Evolutionary conservation across 2,329 filamentous ascomycete species (phyloP).

Genomic region (Cyanodermella asteris): DNA sequence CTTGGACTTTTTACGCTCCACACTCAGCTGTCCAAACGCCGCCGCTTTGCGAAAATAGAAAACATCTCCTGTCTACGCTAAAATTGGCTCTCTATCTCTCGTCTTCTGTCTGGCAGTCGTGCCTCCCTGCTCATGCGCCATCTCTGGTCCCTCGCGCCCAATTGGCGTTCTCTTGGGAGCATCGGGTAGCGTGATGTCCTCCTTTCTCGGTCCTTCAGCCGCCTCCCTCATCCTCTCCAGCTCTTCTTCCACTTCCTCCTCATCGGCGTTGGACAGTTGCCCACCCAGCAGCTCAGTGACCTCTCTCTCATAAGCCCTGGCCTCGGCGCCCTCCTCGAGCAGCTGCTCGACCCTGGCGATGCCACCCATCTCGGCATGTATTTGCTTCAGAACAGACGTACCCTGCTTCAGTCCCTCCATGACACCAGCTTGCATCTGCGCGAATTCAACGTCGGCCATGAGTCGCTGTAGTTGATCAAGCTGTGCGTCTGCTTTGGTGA

Average conservation of each 20-base stretch:
- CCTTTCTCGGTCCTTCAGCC: slow-evolving; percentile 17
- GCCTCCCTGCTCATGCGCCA: slow-evolving; percentile 11
- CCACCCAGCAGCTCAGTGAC: slow-evolving; percentile 77
- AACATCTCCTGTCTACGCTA: slow-evolving; percentile 7
- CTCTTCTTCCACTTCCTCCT: slow-evolving; percentile 95
- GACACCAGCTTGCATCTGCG: slow-evolving; percentile 89
- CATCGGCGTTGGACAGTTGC: slow-evolving; percentile 78
- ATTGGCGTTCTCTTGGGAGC: not conserved
- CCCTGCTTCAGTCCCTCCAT: slow-evolving; percentile 82
- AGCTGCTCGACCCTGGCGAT: slow-evolving; percentile 86
- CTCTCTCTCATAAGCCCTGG: slow-evolving; percentile 80
- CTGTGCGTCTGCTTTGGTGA: slow-evolving; percentile 77
- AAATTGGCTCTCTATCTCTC: slow-evolving; percentile 13
- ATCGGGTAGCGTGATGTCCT: too few relatives aligned
- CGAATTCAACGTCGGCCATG: slow-evolving; percentile 80
- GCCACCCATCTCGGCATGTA: slow-evolving; percentile 89
- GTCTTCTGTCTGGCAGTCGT: slow-evolving; percentile 12
- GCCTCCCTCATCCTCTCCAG: slow-evolving; percentile 59
- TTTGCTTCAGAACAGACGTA: slow-evolving; percentile 70
- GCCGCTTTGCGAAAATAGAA: slow-evolving; percentile 6
- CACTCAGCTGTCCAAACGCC: slow-evolving; percentile 7
- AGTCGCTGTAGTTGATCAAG: slow-evolving; percentile 84
- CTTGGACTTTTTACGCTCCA: too few relatives aligned
- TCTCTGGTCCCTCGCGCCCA: slow-evolving; percentile 13
- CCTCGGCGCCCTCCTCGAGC: slow-evolving; percentile 80